Evolutionary conservation across 2,329 filamentous ascomycete genomes (phyloP), one percentile per base, ranked within the genome.

Genomic region (Sporothrix schenckii): DNA sequence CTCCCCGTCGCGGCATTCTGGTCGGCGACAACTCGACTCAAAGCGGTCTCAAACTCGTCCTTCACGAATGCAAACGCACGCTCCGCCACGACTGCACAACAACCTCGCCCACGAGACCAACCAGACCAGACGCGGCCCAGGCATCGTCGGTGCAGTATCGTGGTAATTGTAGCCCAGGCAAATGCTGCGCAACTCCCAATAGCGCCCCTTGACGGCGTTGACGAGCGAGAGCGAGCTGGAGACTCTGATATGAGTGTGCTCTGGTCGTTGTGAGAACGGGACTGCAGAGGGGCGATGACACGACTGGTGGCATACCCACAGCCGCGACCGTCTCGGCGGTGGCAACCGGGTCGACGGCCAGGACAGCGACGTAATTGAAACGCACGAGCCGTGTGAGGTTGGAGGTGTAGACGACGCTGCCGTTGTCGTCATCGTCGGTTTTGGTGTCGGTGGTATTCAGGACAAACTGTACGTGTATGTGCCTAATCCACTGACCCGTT

Each of bases 231-330:
- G 71, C 27, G 72, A 70, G 19, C 71, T 72, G 19, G 71, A 54
- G 14, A 24, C 71, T 47, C 72, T 71, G 58, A 74, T 70, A 9
- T 30, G 21, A 74, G 30, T 56, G 72, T 72, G 41, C 66, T 53
- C 4, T 54, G 49, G 30, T 34, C 72, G 65, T 14, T 4, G 16
- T 10, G 13, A 4, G 10, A 5, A 2, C 44, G 30, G 11, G 52
- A 53, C 5, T 73, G 60, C 7, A 67, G 68, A 21, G 41, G 14
- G 14, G 67, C 50, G 24, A 74, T 69, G 61, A 73, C 53, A 30
- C 72, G 30, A 19, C 56, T 30, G 14, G 6, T 60, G 30, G 7
- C 10, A 21, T 41, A 41, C 14, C 4, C 56, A 16, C 34, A 16
- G 24, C 53, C 24, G 19, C 24, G 53, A 13, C 27, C 53, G 34